Percentiles rank a stretch among this genome's conserved stretches.
These are phyloP conservation scores for Saturnispora mendoncae DNA, from an alignment of 805 yeast species.

Conservation along the genomic window DNA sequence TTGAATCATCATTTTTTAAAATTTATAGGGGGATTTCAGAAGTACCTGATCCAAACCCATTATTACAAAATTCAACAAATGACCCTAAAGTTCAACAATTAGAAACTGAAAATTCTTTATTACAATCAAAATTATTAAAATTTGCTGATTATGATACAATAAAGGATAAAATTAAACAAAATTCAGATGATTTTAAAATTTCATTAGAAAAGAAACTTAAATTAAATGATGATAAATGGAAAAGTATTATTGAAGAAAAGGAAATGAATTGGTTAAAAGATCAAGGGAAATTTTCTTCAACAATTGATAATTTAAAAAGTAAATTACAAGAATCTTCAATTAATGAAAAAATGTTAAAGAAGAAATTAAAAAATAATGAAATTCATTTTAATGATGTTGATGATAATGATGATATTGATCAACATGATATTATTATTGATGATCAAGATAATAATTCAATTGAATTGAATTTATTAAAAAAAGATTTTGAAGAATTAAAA, in stretches of 20 bases:
- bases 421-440: constrained; percentile 17
- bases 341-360: constrained; percentile 53
- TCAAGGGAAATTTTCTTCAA: constrained; percentile 43
- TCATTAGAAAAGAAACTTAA: constrained; percentile 43
- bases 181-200: constrained; percentile 54
- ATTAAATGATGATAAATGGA: constrained; percentile 68
- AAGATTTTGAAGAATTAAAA: constrained; percentile 68
- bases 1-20: constrained; percentile 66
- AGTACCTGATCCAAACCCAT: constrained; percentile 87
- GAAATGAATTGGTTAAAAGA: constrained; percentile 58
- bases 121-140: constrained; percentile 52
- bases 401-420: constrained; percentile 20
- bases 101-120: constrained; percentile 38
- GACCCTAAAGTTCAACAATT: constrained; percentile 51
- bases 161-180: constrained; percentile 49
- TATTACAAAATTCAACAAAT: constrained; percentile 61
- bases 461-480: constrained; percentile 44
- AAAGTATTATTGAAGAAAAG: constrained; percentile 62
- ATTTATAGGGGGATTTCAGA: constrained; percentile 72
- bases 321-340: constrained; percentile 59
- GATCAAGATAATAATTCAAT: constrained; percentile 23
- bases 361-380: constrained; percentile 43
- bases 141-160: constrained; percentile 74
- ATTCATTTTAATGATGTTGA: constrained; percentile 30
- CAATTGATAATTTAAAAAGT: constrained; percentile 41